Conservation (phyloP, 306 rosid species). For the Trifolium pratense region DNA sequence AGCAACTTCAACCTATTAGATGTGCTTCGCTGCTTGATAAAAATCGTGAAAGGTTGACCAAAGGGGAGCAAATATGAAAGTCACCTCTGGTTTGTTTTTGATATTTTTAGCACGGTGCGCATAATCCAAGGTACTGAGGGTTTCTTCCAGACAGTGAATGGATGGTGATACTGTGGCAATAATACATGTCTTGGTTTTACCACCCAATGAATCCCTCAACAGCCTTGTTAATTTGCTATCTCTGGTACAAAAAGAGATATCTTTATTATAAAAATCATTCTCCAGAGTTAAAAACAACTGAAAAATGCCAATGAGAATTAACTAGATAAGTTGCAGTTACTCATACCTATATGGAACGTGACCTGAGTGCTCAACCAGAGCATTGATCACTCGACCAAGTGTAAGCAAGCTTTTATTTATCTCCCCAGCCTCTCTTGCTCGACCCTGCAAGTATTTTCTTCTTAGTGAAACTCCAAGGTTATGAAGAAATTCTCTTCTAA, state of each 20-base stretch:
- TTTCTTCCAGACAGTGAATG: conserved; percentile 97
- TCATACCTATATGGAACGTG: conserved; percentile 94
- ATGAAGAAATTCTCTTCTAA: not conserved
- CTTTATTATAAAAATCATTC: conserved; percentile 31
- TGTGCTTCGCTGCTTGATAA: conserved; percentile 12
- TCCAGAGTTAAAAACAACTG: conserved; percentile 8
- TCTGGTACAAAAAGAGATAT: conserved; percentile 59
- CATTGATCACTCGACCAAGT: conserved; percentile 96
- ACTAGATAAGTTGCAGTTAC: conserved; percentile 21
- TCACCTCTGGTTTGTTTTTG: conserved; percentile 99
- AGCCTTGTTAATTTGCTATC: conserved; percentile 96
- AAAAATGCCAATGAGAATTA: conserved; percentile 7
- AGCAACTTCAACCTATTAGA: conserved; percentile 43
- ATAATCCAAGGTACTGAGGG: conserved; percentile 95
- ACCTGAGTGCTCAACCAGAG: conserved; percentile 98
- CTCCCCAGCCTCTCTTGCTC: conserved; percentile 99
- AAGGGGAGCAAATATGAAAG: conserved; percentile 32
- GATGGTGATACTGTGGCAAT: conserved; percentile 98
- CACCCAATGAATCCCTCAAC: conserved; percentile 96
- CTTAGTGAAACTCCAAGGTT: conserved; percentile 34
- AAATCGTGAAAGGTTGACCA: conserved; percentile 31
- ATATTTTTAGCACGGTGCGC: conserved; percentile 99
- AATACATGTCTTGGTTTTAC: conserved; percentile 98
- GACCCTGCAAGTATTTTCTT: conserved; percentile 72
- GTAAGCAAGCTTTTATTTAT: conserved; percentile 97